These are phyloP conservation scores for Seminavis robusta DNA, from an alignment of 108 stramenopile genomes.

Conservation along the genomic window DNA sequence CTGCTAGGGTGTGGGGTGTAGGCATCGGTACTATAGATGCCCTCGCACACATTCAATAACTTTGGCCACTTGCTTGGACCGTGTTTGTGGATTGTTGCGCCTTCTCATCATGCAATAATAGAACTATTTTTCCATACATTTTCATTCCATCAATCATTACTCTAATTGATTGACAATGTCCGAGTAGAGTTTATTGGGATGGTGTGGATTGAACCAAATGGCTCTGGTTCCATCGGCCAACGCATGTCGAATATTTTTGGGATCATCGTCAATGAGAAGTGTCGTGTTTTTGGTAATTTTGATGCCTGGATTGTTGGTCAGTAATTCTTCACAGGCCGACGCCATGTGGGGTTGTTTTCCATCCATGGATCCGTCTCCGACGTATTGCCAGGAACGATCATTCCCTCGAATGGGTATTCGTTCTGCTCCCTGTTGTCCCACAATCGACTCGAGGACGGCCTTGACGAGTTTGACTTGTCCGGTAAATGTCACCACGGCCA, in stretches of 20 bases:
- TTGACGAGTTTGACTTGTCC: slow-evolving; percentile 71
- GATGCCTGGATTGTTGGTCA: slow-evolving; percentile 36
- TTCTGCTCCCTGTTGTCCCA: slow-evolving; percentile 6
- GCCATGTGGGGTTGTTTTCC: slow-evolving; percentile 95
- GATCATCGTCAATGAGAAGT: slow-evolving; percentile 94
- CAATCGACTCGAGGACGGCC: slow-evolving; percentile 62
- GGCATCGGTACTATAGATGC: no score
- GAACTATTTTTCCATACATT: no score
- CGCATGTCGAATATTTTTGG: slow-evolving; percentile 73
- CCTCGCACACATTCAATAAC: no score
- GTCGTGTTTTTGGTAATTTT: slow-evolving; percentile 72
- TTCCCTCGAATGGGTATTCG: slow-evolving; percentile 79
- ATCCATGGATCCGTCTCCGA: slow-evolving; percentile 56
- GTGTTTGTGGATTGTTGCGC: no score
- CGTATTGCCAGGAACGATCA: slow-evolving; percentile 83
- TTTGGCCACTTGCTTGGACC: no score
- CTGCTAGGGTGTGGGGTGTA: no score
- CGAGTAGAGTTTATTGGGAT: no score
- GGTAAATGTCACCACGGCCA: slow-evolving; percentile 92
- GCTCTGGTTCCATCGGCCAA: slow-evolving; percentile 72
- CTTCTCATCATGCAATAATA: no score
- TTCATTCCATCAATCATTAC: no score
- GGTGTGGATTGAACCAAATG: slow-evolving; percentile 89
- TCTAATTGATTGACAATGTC: no score
- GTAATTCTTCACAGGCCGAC: slow-evolving; percentile 89